Evolutionary conservation across 1,139 yeast species (phyloP).

Genomic region (Blastobotrys illinoisensis): DNA sequence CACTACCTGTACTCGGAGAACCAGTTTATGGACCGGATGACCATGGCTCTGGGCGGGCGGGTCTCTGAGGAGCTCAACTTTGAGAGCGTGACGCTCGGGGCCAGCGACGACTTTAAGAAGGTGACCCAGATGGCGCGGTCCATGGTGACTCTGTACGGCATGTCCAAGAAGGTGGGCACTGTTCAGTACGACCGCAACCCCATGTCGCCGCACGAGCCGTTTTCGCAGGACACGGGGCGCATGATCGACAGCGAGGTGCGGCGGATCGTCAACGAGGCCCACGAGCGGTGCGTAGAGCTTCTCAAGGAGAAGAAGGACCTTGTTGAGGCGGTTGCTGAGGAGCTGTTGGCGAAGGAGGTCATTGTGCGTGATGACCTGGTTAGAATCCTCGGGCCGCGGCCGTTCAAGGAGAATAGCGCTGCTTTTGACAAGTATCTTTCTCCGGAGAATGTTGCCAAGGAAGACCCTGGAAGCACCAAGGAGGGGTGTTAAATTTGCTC

Average conservation of each 20-base stretch:
- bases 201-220: constrained; percentile 54
- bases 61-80: constrained; percentile 93
- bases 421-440: constrained; percentile 80
- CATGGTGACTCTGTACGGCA: constrained; percentile 89
- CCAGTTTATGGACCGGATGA: constrained; percentile 84
- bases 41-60: constrained; percentile 95
- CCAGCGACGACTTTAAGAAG: constrained; percentile 91
- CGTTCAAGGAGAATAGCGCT: constrained; percentile 84
- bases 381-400: constrained; percentile 78
- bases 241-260: constrained; percentile 80
- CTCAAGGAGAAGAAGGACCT: constrained; percentile 65
- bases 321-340: constrained; percentile 83
- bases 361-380: constrained; percentile 90
- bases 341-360: constrained; percentile 74
- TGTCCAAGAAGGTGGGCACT: constrained; percentile 82
- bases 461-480: not conserved
- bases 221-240: constrained; percentile 79
- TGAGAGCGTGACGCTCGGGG: constrained; percentile 88
- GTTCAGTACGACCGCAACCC: constrained; percentile 66
- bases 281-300: constrained; percentile 59
- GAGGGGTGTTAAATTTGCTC: not conserved
- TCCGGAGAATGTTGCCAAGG: constrained; percentile 1
- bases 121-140: constrained; percentile 92
- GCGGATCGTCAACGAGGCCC: constrained; percentile 73
- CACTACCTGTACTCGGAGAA: constrained; percentile 73